These are phyloP conservation scores for Emmonsiellopsis sp. DNA, from an alignment of 2,329 filamentous ascomycete genomes.

Conservation along the genomic window DNA sequence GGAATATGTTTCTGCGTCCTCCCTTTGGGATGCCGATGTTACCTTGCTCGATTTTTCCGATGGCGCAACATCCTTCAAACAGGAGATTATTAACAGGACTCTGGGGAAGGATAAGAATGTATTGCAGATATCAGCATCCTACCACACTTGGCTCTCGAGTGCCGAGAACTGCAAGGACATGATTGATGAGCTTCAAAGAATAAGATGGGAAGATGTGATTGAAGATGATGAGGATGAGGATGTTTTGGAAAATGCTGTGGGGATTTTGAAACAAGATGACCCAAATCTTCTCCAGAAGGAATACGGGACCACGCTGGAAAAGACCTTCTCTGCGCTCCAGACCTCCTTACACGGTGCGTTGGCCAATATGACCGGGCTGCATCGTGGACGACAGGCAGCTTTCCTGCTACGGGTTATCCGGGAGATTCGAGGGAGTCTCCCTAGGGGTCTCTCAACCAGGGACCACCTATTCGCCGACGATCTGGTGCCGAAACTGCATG, in stretches of 20 bases:
- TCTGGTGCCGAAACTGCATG: conserved; percentile 56
- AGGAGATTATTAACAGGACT: conserved; percentile 57
- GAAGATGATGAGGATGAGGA: conserved; percentile 33
- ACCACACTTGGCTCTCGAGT: conserved; percentile 63
- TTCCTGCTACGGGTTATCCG: conserved; percentile 67
- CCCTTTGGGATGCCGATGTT: conserved; percentile 59
- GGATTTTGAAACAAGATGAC: conserved; percentile 61
- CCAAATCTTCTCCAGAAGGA: conserved; percentile 53
- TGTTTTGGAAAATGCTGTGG: conserved; percentile 22
- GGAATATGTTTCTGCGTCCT: conserved; percentile 33
- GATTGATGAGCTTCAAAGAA: conserved; percentile 25
- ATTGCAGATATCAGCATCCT: conserved; percentile 51
- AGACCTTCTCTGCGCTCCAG: conserved; percentile 49
- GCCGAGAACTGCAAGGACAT: conserved; percentile 43
- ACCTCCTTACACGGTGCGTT: conserved; percentile 32
- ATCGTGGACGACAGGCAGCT: conserved; percentile 40
- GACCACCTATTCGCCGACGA: conserved; percentile 45
- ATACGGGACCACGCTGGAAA: conserved; percentile 46
- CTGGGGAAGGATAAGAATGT: conserved; percentile 64
- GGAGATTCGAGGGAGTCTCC: conserved; percentile 60
- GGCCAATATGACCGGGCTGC: conserved; percentile 36
- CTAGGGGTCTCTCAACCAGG: conserved; percentile 37
- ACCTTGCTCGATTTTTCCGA: conserved; percentile 56
- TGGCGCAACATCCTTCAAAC: conserved; percentile 59
- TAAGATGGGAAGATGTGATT: conserved; percentile 28